phyloP scores from a whole-genome alignment of 768 basidiomycete species.

The Hemileccinum impolitum region DNA sequence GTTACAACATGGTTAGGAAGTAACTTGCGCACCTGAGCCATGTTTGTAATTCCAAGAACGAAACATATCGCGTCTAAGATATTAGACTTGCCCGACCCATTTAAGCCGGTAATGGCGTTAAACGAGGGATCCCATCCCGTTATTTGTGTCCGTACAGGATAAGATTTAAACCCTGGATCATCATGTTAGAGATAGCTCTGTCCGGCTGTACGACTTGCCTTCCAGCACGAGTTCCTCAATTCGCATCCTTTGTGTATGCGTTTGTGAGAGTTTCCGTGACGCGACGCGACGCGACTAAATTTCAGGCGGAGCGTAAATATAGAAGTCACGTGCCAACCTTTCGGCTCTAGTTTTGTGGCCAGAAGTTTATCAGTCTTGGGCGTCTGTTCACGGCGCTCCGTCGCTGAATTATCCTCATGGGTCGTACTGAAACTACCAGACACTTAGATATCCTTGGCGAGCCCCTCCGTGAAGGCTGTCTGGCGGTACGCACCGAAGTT shows the following conservation, averaged over 20 bases:
- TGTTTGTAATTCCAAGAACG: constrained; percentile 95
- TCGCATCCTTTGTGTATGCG: constrained; percentile 55
- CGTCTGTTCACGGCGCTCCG: constrained; percentile 17
- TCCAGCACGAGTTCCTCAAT: constrained; percentile 96
- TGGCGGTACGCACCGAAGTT: neutral
- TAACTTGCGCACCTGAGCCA: constrained; percentile 65
- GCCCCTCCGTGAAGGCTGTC: neutral
- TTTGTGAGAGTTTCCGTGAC: constrained; percentile 2
- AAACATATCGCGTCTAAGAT: constrained; percentile 99
- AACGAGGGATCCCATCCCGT: constrained; percentile 97
- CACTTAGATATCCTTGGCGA: neutral
- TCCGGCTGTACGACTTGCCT: constrained; percentile 39
- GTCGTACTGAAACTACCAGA: neutral
- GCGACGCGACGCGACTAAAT: constrained; percentile 31
- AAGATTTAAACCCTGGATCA: constrained; percentile 87
- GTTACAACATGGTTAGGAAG: neutral
- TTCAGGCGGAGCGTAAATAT: constrained; percentile 25
- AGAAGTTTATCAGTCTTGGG: neutral
- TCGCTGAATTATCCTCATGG: neutral
- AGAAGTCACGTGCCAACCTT: constrained; percentile 11
- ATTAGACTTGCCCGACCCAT: constrained; percentile 97
- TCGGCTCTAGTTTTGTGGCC: neutral
- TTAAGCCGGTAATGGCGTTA: constrained; percentile 96
- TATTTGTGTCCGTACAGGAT: constrained; percentile 93
- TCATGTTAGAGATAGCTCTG: neutral